Percentiles rank a stretch among this genome's conserved stretches.
These are phyloP conservation scores for Poronia punctata DNA, from an alignment of 495 filamentous ascomycete genomes.

Conservation along the genomic window DNA sequence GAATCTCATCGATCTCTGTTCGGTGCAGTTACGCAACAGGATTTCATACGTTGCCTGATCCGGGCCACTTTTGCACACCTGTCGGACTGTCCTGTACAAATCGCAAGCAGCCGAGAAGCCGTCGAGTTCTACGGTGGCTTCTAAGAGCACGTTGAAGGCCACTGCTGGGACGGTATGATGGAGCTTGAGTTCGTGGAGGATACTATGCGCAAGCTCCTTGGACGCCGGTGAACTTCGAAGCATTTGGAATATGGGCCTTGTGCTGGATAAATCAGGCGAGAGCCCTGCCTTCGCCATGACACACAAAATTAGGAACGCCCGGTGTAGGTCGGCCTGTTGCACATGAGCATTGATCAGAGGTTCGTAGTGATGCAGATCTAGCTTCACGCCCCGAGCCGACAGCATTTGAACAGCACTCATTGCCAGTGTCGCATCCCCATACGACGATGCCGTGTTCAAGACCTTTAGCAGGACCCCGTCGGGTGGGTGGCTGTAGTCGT, in stretches of 20 bases:
- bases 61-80: slow-evolving; percentile 50
- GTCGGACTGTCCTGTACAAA: slow-evolving; percentile 64
- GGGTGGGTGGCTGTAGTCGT: slow-evolving; percentile 56
- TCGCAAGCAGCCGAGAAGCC: slow-evolving; percentile 52
- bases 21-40: slow-evolving; percentile 56
- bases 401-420: slow-evolving; percentile 55
- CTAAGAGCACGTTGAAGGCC: slow-evolving; percentile 58
- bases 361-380: slow-evolving; percentile 67
- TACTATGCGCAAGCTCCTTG: slow-evolving; percentile 40
- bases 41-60: slow-evolving; percentile 58
- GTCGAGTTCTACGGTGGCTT: slow-evolving; percentile 36
- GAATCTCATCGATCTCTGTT: slow-evolving; percentile 57
- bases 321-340: slow-evolving; percentile 43
- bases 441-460: slow-evolving; percentile 59
- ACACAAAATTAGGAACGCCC: slow-evolving; percentile 54
- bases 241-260: slow-evolving; percentile 45
- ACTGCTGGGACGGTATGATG: slow-evolving; percentile 43
- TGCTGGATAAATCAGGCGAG: slow-evolving; percentile 44
- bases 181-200: slow-evolving; percentile 46
- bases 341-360: slow-evolving; percentile 61
- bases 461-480: slow-evolving; percentile 57
- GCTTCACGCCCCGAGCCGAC: slow-evolving; percentile 42
- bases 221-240: slow-evolving; percentile 25
- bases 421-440: slow-evolving; percentile 61
- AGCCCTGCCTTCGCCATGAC: slow-evolving; percentile 61